Evolutionary conservation across 164 flowering plant species (phyloP).

Genomic region (Saururus chinensis): DNA sequence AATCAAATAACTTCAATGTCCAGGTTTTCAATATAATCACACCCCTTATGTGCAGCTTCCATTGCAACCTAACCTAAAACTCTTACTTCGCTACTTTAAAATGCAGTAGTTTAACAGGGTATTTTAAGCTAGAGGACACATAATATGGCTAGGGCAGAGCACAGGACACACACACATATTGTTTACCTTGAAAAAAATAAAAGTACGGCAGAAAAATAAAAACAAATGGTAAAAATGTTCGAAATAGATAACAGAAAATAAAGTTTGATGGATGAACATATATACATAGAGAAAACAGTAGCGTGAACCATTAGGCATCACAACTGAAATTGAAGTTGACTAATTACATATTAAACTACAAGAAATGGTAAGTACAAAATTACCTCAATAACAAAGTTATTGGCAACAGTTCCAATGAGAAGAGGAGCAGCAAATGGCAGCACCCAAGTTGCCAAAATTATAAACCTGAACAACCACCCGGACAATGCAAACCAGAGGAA

Average conservation of each 20-base stretch:
- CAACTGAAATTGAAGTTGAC: background rate
- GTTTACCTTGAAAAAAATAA: background rate
- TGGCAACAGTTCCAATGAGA: constrained; percentile 74
- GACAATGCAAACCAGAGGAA: constrained; percentile 94
- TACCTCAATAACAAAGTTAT: constrained; percentile 81
- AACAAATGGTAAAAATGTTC: no score
- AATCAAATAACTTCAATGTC: no score
- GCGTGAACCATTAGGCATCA: background rate
- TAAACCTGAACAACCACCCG: constrained; percentile 81
- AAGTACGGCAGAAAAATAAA: background rate
- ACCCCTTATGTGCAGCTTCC: no score
- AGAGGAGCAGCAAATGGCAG: constrained; percentile 91
- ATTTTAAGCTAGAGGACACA: no score
- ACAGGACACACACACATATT: no score
- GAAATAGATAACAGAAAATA: no score
- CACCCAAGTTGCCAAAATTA: constrained; percentile 70
- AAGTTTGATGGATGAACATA: background rate
- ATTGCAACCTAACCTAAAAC: no score
- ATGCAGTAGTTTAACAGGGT: no score
- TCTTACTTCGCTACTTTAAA: no score
- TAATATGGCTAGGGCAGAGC: no score
- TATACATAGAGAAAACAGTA: no score
- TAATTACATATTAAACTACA: background rate
- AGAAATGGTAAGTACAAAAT: background rate
- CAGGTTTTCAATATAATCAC: no score